A percentile compares a stretch with the other conserved stretches of the same genome.
Evolutionary conservation across 1,139 yeast species (phyloP).

Genomic region (Nadsonia commutata): DNA sequence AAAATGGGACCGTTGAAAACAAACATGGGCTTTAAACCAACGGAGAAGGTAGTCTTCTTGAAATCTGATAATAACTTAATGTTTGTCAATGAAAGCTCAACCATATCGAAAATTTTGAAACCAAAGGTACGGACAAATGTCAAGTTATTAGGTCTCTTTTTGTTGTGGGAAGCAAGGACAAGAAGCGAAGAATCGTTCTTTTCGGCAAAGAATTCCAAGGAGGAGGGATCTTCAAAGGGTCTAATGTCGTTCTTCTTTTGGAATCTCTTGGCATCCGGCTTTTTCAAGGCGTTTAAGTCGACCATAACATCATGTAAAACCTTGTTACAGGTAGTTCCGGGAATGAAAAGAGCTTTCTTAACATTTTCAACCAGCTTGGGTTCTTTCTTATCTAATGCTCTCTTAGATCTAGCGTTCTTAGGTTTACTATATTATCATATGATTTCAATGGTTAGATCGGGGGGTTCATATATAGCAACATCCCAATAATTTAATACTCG

Average conservation of each 20-base stretch:
- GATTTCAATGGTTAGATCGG: too few relatives aligned
- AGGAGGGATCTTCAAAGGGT: constrained; percentile 86
- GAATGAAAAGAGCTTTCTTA: constrained; percentile 80
- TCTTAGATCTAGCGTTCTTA: constrained; percentile 88
- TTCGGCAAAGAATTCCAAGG: constrained; percentile 82
- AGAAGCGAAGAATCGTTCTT: constrained; percentile 83
- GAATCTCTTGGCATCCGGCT: constrained; percentile 81
- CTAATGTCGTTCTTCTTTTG: constrained; percentile 74
- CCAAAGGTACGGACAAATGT: constrained; percentile 84
- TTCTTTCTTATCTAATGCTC: constrained; percentile 82
- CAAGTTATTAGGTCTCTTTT: constrained; percentile 85
- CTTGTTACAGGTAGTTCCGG: constrained; percentile 73
- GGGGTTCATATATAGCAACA: too few relatives aligned
- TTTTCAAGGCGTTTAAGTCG: constrained; percentile 80
- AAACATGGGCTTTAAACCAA: constrained; percentile 92
- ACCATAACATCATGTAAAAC: constrained; percentile 78
- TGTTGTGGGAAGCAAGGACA: constrained; percentile 71
- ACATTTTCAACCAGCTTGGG: constrained; percentile 82
- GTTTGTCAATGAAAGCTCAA: constrained; percentile 65
- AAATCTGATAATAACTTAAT: constrained; percentile 68
- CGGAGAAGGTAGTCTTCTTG: constrained; percentile 55
- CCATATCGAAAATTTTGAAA: constrained; percentile 82
- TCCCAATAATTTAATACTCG: too few relatives aligned
- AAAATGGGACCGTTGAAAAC: constrained; percentile 86
- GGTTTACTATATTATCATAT: constrained; percentile 53